A percentile compares a stretch with the other conserved stretches of the same genome.
Evolutionary conservation across 257 asterid genomes (phyloP).

Genomic region (Anisodus acutangulus): DNA sequence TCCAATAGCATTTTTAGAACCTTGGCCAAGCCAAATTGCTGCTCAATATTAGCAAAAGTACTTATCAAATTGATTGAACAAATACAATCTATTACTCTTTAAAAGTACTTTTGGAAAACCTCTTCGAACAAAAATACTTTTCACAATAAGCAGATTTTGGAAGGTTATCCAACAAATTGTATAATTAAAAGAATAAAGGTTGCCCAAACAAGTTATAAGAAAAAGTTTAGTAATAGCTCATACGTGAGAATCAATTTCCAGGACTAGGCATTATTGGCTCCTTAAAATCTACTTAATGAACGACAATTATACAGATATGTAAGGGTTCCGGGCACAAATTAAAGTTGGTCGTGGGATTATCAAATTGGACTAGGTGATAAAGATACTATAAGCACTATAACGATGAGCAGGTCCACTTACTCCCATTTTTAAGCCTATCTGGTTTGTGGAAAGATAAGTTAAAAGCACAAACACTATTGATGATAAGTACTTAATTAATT

Average conservation of each 20-base stretch:
- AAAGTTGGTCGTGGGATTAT: constrained; percentile 23
- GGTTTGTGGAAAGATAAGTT: neutral
- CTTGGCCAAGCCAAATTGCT: no score
- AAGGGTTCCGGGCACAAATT: neutral
- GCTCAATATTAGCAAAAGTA: no score
- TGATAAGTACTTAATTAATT: neutral
- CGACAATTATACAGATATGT: neutral
- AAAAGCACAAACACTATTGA: neutral
- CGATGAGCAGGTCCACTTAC: constrained; percentile 4
- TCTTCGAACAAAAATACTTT: no score
- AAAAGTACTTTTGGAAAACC: no score
- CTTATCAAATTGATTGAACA: no score
- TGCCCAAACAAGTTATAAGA: no score
- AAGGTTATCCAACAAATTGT: no score
- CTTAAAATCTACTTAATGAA: neutral
- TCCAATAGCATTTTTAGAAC: no score
- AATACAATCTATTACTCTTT: no score
- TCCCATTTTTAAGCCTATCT: neutral
- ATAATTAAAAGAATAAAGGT: no score
- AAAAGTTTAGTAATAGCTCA: neutral
- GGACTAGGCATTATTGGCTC: neutral
- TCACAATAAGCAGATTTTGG: no score
- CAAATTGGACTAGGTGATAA: constrained; percentile 22
- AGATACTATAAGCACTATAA: neutral
- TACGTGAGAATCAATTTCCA: neutral